Base-by-base conservation (phyloP, 202 grass and related monocot species). In the Panicum virgatum region DNA sequence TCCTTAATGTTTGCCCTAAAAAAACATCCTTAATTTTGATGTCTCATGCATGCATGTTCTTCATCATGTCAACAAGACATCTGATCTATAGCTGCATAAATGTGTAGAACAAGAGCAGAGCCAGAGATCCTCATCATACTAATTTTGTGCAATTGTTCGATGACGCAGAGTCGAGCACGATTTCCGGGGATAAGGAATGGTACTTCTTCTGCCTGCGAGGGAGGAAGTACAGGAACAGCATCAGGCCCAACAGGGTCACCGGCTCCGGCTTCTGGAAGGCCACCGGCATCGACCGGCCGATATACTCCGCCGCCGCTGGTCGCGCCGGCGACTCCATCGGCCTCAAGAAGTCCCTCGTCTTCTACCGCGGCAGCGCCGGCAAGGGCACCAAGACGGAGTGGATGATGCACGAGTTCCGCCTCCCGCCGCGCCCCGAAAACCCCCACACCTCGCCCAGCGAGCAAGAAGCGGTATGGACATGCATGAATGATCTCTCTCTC, bases 351-450 rank as follows among this genome's bases (percentile, higher is more conserved):
- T 98, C 96, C 5, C 88, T 98, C 47, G 96, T 98, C 36, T 98
- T 95, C 76, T 93, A 98, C 68, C 82, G 85, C 45, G 96, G 96
- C 58, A 89, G 83, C 22, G 86, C 92, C 66, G 96, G 96, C 39
- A 98, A 98, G 25, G 96, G 92, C 66, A 90, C 80, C 44, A 95
- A 95, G 61, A 98, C 96, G 0, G 96, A 98, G 29, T 98, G 96
- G 96, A 98, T 98, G 96, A 98, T 96, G 96, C 92, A 98, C 23
- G 96, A 98, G 59, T 98, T 95, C 84, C 96, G 92, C 27, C 92
- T 95, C 10, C 96, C 90, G 0, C 45, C 69, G 16, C 60, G 30
- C 59, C 5, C 51, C 12, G 67, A 68, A 9, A 57, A 8, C 53
- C 32, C 44, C 58, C 23, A 61, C 27, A 40, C 71, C 50, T 19